Evolutionary conservation across 331 rosid genomes (phyloP).

Genomic region (Quercus tomentella): DNA sequence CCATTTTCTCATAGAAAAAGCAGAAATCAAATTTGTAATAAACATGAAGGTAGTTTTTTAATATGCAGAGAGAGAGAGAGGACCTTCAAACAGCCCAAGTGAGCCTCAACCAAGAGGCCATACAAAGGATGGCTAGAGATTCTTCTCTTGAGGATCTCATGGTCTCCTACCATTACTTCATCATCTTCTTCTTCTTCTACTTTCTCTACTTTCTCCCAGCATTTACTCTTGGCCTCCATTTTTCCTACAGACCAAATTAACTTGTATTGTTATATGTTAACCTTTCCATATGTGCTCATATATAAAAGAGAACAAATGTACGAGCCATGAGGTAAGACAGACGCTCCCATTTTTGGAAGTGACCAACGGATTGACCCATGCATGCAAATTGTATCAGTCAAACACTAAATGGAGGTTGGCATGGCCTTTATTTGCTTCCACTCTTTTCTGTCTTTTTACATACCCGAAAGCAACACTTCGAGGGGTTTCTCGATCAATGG

Average conservation of each 20-base stretch:
- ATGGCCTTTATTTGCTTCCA: slow-evolving; percentile 38
- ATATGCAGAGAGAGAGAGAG: neutral
- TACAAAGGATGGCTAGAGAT: slow-evolving; percentile 77
- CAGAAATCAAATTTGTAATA: neutral
- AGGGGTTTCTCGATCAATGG: slow-evolving; percentile 63
- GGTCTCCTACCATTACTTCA: slow-evolving; percentile 11
- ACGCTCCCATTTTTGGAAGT: slow-evolving; percentile 60
- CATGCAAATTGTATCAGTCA: slow-evolving; percentile 54
- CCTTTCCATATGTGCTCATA: slow-evolving; percentile 12
- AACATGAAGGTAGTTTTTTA: too few species aligned
- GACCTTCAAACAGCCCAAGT: slow-evolving; percentile 81
- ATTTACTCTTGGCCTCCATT: slow-evolving; percentile 47
- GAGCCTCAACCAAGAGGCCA: slow-evolving; percentile 54
- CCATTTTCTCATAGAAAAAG: neutral
- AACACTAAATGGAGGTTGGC: slow-evolving; percentile 12
- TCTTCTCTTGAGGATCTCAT: slow-evolving; percentile 62
- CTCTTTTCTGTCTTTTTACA: slow-evolving; percentile 46
- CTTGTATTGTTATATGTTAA: neutral
- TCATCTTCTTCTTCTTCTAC: slow-evolving; percentile 8
- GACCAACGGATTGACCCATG: slow-evolving; percentile 49
- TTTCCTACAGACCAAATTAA: slow-evolving; percentile 16
- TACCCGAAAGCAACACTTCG: slow-evolving; percentile 70
- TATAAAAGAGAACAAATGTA: neutral
- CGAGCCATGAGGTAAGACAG: slow-evolving; percentile 33
- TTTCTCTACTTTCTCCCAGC: slow-evolving; percentile 14